Conservation (phyloP, 2,329 filamentous ascomycete species). For the Penicillium sp. region DNA sequence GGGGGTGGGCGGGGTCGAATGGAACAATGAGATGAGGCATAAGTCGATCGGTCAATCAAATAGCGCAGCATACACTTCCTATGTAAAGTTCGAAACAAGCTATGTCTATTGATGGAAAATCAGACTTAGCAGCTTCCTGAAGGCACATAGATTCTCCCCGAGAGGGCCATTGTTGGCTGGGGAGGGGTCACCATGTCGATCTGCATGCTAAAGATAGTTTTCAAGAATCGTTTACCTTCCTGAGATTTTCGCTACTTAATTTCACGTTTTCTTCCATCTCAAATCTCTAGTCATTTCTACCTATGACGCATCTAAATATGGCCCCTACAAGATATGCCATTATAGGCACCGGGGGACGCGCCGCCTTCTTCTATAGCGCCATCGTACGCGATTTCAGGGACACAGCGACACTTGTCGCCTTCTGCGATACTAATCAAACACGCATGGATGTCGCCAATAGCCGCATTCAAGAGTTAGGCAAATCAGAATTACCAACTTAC, state of each 20-base stretch:
- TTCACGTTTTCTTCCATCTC: no score
- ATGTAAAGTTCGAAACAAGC: background rate
- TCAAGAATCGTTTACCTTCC: background rate
- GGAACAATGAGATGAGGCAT: background rate
- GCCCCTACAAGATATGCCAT: constrained; percentile 24
- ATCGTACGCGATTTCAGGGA: constrained; percentile 16
- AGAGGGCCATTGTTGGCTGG: background rate
- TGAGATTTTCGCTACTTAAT: no score
- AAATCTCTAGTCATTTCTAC: background rate
- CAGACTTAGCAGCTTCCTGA: background rate
- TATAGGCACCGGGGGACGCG: constrained; percentile 29
- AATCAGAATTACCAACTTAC: constrained; percentile 54
- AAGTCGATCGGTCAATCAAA: background rate
- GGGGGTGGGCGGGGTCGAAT: background rate
- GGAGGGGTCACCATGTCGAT: background rate
- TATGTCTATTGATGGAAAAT: constrained; percentile 1
- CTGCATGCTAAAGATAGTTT: background rate
- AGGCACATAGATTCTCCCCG: background rate
- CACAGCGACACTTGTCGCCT: constrained; percentile 14
- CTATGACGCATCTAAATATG: background rate
- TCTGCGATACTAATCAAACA: constrained; percentile 21
- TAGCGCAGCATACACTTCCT: background rate
- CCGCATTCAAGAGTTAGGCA: constrained; percentile 38
- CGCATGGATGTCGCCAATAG: constrained; percentile 18
- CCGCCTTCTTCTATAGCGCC: constrained; percentile 19